These are phyloP conservation scores for Cymbopogon flexuosus DNA, from an alignment of 202 grass and related monocot species.

Conservation along the genomic window DNA sequence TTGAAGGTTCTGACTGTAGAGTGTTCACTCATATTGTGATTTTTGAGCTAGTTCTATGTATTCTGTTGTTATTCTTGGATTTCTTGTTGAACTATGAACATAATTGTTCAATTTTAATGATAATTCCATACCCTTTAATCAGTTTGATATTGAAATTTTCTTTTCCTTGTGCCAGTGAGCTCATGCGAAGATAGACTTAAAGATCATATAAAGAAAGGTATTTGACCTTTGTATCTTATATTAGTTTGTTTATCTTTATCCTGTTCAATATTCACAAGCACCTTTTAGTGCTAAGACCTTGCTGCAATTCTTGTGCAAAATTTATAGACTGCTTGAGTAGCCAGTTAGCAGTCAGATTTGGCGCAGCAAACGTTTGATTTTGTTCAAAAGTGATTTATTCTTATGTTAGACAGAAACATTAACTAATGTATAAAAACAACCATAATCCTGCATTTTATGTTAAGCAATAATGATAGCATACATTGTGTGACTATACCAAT, in stretches of 20 bases:
- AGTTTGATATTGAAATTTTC: conserved; percentile 10
- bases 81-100: neutral
- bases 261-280: neutral
- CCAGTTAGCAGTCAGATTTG: neutral
- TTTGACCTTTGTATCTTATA: neutral
- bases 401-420: neutral
- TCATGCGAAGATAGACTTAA: conserved; percentile 47
- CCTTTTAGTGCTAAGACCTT: neutral
- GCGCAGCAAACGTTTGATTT: neutral
- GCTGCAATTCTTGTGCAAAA: neutral
- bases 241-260: conserved; percentile 8
- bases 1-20: neutral
- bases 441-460: neutral
- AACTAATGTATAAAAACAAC: neutral
- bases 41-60: neutral
- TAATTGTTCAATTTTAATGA: neutral
- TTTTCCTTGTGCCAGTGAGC: conserved; percentile 33
- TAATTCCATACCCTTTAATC: neutral
- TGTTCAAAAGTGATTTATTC: neutral
- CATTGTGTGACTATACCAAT: neutral
- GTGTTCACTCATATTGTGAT: neutral
- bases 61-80: neutral
- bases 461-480: neutral
- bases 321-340: neutral
- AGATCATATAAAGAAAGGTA: conserved; percentile 55